These are phyloP conservation scores for Fusarium denticulatum DNA, from an alignment of 2,329 filamentous ascomycete species.

Conservation along the genomic window DNA sequence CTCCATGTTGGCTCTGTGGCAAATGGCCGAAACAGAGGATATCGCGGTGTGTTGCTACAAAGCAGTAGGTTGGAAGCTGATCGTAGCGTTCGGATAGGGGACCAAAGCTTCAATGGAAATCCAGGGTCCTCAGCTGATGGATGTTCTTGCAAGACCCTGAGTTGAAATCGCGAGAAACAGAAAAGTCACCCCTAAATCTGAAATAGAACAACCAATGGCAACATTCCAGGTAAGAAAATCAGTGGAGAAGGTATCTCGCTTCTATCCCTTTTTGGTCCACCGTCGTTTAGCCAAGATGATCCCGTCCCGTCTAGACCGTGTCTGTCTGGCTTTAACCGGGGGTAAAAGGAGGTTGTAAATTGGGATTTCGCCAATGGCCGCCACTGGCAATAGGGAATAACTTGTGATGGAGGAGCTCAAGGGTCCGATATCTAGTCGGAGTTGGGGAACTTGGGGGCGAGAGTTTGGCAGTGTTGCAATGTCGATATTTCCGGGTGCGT, in stretches of 20 bases:
- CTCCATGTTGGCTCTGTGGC: constrained; percentile 3
- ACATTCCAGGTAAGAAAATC: neutral
- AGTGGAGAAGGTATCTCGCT: constrained; percentile 2
- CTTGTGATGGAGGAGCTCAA: no score
- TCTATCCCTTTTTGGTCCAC: constrained; percentile 9
- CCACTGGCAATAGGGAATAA: neutral
- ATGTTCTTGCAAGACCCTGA: constrained; percentile 19
- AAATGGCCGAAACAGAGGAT: neutral
- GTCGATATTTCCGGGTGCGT: neutral
- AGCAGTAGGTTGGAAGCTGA: neutral
- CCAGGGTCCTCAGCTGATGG: constrained; percentile 4
- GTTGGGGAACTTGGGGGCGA: neutral
- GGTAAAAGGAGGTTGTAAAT: neutral
- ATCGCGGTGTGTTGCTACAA: neutral
- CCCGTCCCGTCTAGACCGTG: neutral
- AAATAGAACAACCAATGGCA: constrained; percentile 4
- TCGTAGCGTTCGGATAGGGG: neutral
- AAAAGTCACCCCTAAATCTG: constrained; percentile 20
- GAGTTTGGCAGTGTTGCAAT: neutral
- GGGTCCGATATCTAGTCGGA: no score
- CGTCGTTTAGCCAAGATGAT: neutral
- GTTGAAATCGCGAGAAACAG: constrained; percentile 2
- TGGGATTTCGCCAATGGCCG: neutral
- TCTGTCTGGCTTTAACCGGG: neutral
- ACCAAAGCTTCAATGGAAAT: neutral